Base-by-base conservation (phyloP, 257 asterid genomes). In the Solanum lignicaule region DNA sequence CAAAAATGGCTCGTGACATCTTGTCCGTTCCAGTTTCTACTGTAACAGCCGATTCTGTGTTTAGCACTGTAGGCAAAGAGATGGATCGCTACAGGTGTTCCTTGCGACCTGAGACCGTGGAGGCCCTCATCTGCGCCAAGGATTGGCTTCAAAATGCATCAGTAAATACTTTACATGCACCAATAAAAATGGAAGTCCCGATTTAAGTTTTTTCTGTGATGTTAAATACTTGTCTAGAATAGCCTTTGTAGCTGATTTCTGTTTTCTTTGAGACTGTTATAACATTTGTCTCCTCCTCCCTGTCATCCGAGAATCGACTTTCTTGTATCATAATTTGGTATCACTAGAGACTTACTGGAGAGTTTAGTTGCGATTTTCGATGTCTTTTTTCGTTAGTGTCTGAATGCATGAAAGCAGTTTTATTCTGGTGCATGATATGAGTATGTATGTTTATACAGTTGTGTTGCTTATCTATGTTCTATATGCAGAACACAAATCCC, bases 1-100 rank as follows among this genome's bases (percentile, higher is more conserved):
- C 99, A 6, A 96, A 93, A 93, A 96, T 96, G 99, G 99, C 99
- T 2, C 92, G 99, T 1, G 99, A 97, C 84, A 93, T 97, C 43
- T 89, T 97, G 95, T 94, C 98, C 2, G 91, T 97, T n/a, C 98
- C 99, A 0, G 98, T 96, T 60, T 93, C 94, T 55, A 92, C 99
- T 0, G 96, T 95, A 7, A 91, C 98, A 0, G 88, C 91, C 0
- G 88, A 87, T 2, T 90, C 96, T 0, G 99, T 97, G 5, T 97
- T 97, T 82, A 94, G 95, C 84, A 92, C 98, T 0, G 90, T 90
- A n/a, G 85, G 92, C 7, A 97, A 94, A 92, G 98, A 94, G 93
- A 97, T 97, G 98, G 99, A 96, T 88, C 78, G 92, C 8, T 95
- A 97, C 92, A 87, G 95, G 91, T 93, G 98, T 88, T 93, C 98